A percentile compares a stretch with the other conserved stretches of the same genome.
Conservation (phyloP, 768 basidiomycete species). For the Gyrodon lividus region DNA sequence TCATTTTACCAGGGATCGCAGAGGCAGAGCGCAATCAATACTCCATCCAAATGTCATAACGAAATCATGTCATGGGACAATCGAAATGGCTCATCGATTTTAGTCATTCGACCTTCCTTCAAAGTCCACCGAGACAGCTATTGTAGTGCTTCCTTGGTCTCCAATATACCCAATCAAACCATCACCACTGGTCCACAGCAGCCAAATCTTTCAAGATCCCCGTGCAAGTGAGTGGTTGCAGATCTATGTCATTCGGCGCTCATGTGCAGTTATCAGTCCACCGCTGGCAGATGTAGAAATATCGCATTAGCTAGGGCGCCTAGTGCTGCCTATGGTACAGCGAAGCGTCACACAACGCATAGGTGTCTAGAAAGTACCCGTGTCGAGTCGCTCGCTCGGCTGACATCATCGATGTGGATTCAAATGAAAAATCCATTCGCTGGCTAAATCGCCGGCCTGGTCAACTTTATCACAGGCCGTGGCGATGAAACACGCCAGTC, state of each 20-base stretch:
- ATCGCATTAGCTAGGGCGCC: too few relatives aligned
- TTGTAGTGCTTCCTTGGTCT: constrained; percentile 3
- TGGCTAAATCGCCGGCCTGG: constrained; percentile 29
- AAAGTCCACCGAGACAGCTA: neutral
- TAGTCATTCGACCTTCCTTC: too few relatives aligned
- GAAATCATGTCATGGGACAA: too few relatives aligned
- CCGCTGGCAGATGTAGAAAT: too few relatives aligned
- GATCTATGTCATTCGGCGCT: too few relatives aligned
- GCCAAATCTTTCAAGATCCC: constrained; percentile 17
- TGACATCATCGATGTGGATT: constrained; percentile 14
- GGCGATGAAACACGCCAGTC: too few relatives aligned
- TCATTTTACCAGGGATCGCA: too few relatives aligned
- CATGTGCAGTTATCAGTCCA: too few relatives aligned
- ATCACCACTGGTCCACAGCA: constrained; percentile 19
- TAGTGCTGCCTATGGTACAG: constrained; percentile 21
- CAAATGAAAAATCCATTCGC: constrained; percentile 10
- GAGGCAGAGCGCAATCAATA: too few relatives aligned
- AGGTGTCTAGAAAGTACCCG: constrained; percentile 25
- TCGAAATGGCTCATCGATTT: too few relatives aligned
- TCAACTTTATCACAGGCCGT: too few relatives aligned
- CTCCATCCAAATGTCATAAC: too few relatives aligned
- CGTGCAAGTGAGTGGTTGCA: constrained; percentile 1
- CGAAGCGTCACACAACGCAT: constrained; percentile 17
- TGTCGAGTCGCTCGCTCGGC: constrained; percentile 15
- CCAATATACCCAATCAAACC: constrained; percentile 13